Evolutionary conservation across 768 basidiomycete species (phyloP).

Genomic region (Naematelia encephala): DNA sequence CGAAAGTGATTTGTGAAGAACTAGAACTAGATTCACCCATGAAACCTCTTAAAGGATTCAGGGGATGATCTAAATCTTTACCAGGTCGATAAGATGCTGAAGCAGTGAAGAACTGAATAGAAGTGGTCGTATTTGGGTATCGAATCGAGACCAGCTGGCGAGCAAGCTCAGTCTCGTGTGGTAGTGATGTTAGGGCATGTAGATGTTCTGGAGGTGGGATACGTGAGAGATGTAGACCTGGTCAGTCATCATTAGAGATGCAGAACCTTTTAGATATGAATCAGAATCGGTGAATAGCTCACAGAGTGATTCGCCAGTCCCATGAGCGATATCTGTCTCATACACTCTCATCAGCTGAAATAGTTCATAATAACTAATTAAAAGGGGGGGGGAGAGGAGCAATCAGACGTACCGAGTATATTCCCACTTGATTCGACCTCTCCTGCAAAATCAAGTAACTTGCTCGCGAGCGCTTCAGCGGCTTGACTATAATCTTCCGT

Average conservation of each 20-base stretch:
- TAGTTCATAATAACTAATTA: conserved; percentile 1
- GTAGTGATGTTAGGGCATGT: conserved; percentile 28
- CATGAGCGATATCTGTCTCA: conserved; percentile 40
- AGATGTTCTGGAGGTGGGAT: conserved; percentile 23
- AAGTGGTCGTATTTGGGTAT: conserved; percentile 10
- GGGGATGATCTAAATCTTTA: conserved; percentile 31
- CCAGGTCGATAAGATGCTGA: conserved; percentile 26
- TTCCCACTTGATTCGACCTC: conserved; percentile 15
- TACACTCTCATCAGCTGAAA: too few species aligned
- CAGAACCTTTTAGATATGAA: not conserved
- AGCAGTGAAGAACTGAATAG: conserved; percentile 18
- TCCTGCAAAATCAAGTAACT: conserved; percentile 29
- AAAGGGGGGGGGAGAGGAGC: not conserved
- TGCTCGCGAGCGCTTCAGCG: conserved; percentile 27
- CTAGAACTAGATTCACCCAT: conserved; percentile 17
- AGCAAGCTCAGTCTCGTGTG: conserved; percentile 21
- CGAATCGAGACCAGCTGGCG: conserved; percentile 11
- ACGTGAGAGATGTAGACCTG: conserved; percentile 28
- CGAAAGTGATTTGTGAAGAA: not conserved
- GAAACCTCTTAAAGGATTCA: conserved; percentile 38
- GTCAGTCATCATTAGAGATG: not conserved
- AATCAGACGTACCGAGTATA: conserved; percentile 27
- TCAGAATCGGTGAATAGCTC: too few species aligned
- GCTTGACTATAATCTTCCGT: conserved; percentile 30
- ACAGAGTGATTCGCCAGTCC: conserved; percentile 40